Evolutionary conservation across 768 basidiomycete genomes (phyloP).

Genomic region (Tulasnella sp.): DNA sequence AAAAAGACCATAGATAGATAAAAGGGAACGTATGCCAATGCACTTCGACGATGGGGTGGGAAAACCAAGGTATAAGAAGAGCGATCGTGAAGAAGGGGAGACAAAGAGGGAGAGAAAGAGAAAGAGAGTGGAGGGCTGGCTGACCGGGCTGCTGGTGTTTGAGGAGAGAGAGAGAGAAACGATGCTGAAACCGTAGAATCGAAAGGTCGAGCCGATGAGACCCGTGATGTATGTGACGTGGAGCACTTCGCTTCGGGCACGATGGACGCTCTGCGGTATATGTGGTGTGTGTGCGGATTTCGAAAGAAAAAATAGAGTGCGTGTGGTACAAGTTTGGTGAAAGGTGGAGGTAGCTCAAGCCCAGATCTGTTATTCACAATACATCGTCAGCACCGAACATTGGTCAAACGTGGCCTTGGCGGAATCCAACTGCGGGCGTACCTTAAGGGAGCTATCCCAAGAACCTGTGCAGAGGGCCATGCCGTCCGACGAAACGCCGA

Average conservation of each 20-base stretch:
- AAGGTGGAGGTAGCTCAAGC: background rate
- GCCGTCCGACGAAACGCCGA: conserved; percentile 91
- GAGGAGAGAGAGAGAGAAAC: background rate
- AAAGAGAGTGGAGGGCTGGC: background rate
- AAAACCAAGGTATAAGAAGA: background rate
- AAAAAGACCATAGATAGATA: background rate
- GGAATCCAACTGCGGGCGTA: conserved; percentile 92
- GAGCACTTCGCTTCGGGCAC: no score
- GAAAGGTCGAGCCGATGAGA: background rate
- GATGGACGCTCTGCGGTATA: no score
- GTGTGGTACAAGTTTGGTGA: background rate
- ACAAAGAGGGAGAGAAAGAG: background rate
- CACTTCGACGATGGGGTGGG: background rate
- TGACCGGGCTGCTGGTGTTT: background rate
- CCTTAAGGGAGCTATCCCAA: conserved; percentile 96
- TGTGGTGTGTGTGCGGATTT: no score
- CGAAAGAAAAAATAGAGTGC: background rate
- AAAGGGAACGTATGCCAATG: background rate
- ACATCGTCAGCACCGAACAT: conserved; percentile 90
- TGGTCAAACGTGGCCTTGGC: conserved; percentile 97
- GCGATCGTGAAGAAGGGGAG: no score
- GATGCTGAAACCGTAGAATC: background rate
- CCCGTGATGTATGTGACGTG: no score
- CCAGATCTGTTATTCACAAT: no score
- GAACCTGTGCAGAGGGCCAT: conserved; percentile 98